These are phyloP conservation scores for Macrolepiota albuminosa DNA, from an alignment of 768 basidiomycete genomes.

Conservation along the genomic window DNA sequence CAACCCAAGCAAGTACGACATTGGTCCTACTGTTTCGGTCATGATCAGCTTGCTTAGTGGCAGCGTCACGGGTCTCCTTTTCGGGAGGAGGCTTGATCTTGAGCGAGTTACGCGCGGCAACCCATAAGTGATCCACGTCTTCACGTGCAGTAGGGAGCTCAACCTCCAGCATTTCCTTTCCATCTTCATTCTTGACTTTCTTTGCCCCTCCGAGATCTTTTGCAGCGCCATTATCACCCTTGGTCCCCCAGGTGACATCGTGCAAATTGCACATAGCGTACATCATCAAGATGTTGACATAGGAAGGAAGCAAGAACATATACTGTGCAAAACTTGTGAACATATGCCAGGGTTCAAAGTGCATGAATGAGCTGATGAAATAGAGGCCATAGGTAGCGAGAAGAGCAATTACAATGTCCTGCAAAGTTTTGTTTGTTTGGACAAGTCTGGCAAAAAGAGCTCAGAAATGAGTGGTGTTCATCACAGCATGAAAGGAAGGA, in stretches of 20 bases:
- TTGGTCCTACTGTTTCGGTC: conserved; percentile 83
- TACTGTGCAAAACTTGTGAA: conserved; percentile 91
- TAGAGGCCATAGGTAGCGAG: conserved; percentile 79
- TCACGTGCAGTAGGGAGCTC: conserved; percentile 78
- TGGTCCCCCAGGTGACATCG: conserved; percentile 90
- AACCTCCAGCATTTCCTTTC: conserved; percentile 85
- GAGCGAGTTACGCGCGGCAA: conserved; percentile 66
- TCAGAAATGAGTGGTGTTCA: not conserved
- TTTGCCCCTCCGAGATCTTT: conserved; percentile 91
- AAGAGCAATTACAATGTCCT: conserved; percentile 81
- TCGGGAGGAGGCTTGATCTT: conserved; percentile 63
- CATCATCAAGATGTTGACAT: conserved; percentile 86
- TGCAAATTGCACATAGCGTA: conserved; percentile 93
- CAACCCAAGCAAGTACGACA: conserved; percentile 79
- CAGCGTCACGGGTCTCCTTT: conserved; percentile 80
- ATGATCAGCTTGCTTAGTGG: conserved; percentile 85
- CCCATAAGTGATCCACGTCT: conserved; percentile 87
- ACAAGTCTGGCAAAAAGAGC: conserved; percentile 42
- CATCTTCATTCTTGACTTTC: conserved; percentile 80
- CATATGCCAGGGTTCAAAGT: conserved; percentile 96
- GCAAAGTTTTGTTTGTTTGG: conserved; percentile 60
- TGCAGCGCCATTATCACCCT: conserved; percentile 82
- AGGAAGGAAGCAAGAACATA: conserved; percentile 79
- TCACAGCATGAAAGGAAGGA: conserved; percentile 6
- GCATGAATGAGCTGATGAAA: conserved; percentile 81